Conservation (phyloP, 2,329 filamentous ascomycete species). For the Botryotinia convoluta region DNA sequence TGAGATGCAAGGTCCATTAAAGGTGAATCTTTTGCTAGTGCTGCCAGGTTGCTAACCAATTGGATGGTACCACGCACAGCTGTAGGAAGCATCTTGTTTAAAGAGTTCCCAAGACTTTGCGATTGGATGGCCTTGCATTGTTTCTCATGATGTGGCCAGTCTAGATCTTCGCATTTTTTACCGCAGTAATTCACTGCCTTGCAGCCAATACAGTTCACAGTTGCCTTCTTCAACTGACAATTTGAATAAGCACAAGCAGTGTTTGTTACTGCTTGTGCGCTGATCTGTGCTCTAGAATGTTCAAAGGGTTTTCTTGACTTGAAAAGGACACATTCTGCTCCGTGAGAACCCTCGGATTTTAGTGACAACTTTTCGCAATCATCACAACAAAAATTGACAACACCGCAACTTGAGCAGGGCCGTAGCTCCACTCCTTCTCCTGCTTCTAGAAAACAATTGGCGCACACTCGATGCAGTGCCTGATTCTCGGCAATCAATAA, state of each 20-base stretch:
- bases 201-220: conserved; percentile 52
- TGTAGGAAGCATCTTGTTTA: conserved; percentile 43
- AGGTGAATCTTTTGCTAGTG: conserved; percentile 28
- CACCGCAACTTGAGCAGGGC: conserved; percentile 52
- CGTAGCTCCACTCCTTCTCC: conserved; percentile 24
- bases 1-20: conserved; percentile 45
- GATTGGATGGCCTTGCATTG: neutral
- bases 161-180: conserved; percentile 48
- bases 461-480: conserved; percentile 33
- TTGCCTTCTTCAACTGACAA: neutral
- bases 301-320: conserved; percentile 18
- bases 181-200: conserved; percentile 54
- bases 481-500: conserved; percentile 34
- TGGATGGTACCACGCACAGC: conserved; percentile 54
- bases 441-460: conserved; percentile 30
- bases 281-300: neutral
- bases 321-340: conserved; percentile 52
- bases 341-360: conserved; percentile 46
- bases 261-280: neutral
- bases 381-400: conserved; percentile 53
- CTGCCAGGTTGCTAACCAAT: conserved; percentile 39
- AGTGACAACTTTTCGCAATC: conserved; percentile 56
- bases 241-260: conserved; percentile 1
- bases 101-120: neutral
- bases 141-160: neutral